Base-by-base conservation (phyloP, 2,329 filamentous ascomycete genomes). In the Fusarium nanum region DNA sequence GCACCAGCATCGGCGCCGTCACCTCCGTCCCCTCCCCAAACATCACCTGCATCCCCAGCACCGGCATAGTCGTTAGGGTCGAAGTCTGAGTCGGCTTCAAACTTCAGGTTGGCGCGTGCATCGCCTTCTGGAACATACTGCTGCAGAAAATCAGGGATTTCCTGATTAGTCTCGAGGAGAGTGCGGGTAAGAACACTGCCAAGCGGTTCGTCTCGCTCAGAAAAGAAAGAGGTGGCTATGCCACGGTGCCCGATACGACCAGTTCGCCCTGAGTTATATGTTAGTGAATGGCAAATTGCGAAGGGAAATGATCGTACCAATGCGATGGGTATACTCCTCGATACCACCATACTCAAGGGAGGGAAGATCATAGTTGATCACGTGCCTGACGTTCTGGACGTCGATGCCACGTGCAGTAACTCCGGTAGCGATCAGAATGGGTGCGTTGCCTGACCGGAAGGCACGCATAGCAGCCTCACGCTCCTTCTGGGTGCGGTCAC, bases 311-410 rank as follows among this genome's bases (percentile, higher is more conserved):
- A 25, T 76, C 85, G 81, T 88, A 93, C 92, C 96, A 77, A 98
- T 98, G 14, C 96, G 93, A 77, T 99, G 96, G 27, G 92, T 90
- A 74, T 98, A 99, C 78, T 98, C 96, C 50, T 93, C 90, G 59
- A 98, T 97, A 4, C 94, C 95, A n/a, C 93, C 94, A 73, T 95
- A 87, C 1, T 89, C 83, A 45, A 85, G 81, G 7, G 85, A 89
- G 0, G 95, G 95, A 3, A 98, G 83, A 66, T 98, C 94, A 73
- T 90, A 98, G 81, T 99, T 98, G 85, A 99, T 91, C 64, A 99
- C 92, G 70, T 97, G 93, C 83, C 91, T 89, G 8, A 98, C 91
- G 70, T 96, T 93, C 61, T 88, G 88, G 37, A 98, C 91, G 73
- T 98, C 94, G 34, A 98, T 90, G 9, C 96, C 96, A 73, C 96